Base-by-base conservation (phyloP, 2,329 filamentous ascomycete species). In the Alternaria triticina region DNA sequence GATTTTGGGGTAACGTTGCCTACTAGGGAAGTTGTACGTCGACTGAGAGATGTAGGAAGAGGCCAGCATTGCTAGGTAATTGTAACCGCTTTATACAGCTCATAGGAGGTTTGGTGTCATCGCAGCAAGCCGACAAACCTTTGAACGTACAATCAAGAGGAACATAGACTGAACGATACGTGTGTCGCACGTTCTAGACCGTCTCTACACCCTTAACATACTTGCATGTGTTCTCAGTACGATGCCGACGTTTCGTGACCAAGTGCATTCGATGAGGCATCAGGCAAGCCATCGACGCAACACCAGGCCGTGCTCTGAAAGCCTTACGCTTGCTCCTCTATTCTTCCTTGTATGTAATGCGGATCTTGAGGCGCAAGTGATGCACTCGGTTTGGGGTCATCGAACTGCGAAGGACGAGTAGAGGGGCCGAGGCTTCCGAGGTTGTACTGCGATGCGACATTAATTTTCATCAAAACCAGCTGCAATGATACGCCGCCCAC, bases 131-230 rank as follows among this genome's bases (percentile, higher is more conserved):
- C 0, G 15, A 40, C 36, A 3, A 40, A 40, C 36, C 36, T 40
- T 40, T 0, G 1, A 17, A 40, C 8, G n/a, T 6, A 40, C 1
- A 17, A 1, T 17, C 36, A 17, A 0, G 36, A 17, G 36, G 36
- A 40, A 0, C 36, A 1, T 8, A 40, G 36, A 1, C 36, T 1
- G 36, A 0, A 40, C 1, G 9, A 40, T 0, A 40, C 2, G 4
- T 40, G 0, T 40, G 0, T 40, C 9, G 1, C 15, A 3, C 36
- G n/a, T 11, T 6, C 36, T 6, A 1, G 36, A 1, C 36, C 9
- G 36, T 40, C 9, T 6, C 0, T 40, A 0, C 2, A 0, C 5
- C 36, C 8, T 40, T 6, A 9, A 40, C 5, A 40, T 40, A 3
- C 36, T 40, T 6, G 36, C 36, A 40, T 40, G 3, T 40, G 36